These are phyloP conservation scores for Ustilago esculenta DNA, from an alignment of 1,284 basidiomycete genomes.

Conservation along the genomic window DNA sequence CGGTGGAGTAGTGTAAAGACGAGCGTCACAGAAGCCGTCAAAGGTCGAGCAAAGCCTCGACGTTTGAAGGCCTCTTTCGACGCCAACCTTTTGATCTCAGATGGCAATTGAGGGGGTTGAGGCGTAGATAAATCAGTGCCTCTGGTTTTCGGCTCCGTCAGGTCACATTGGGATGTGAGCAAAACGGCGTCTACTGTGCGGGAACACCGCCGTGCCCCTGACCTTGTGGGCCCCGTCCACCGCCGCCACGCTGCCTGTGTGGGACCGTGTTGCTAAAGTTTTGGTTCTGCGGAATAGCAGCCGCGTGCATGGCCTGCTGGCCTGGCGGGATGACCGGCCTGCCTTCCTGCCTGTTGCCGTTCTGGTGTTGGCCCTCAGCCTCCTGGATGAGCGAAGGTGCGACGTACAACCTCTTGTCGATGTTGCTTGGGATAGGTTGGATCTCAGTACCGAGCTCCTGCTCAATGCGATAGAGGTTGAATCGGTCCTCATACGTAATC, in stretches of 20 bases:
- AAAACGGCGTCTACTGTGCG: slow-evolving; percentile 19
- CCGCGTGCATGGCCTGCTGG: slow-evolving; percentile 65
- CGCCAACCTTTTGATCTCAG: no score
- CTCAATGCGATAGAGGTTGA: slow-evolving; percentile 97
- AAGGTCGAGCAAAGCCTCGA: no score
- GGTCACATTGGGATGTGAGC: no score
- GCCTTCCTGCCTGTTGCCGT: slow-evolving; percentile 60
- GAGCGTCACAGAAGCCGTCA: no score
- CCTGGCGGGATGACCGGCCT: slow-evolving; percentile 65
- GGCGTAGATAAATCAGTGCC: neutral
- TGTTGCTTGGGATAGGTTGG: slow-evolving; percentile 88
- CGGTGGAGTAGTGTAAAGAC: neutral
- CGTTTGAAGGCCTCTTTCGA: no score
- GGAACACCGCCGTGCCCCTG: slow-evolving; percentile 20
- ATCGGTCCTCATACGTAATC: slow-evolving; percentile 86
- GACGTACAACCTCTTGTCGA: slow-evolving; percentile 87
- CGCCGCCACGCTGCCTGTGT: slow-evolving; percentile 29
- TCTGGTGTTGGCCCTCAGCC: slow-evolving; percentile 37
- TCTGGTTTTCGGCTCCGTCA: neutral
- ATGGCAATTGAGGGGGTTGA: no score
- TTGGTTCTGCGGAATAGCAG: slow-evolving; percentile 61
- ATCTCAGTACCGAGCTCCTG: slow-evolving; percentile 98
- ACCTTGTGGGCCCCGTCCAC: slow-evolving; percentile 15
- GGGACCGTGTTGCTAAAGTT: slow-evolving; percentile 64
- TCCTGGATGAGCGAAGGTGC: slow-evolving; percentile 63